Evolutionary conservation across 495 filamentous ascomycete genomes (phyloP).

Genomic region (Astrothelium macrocarpum): DNA sequence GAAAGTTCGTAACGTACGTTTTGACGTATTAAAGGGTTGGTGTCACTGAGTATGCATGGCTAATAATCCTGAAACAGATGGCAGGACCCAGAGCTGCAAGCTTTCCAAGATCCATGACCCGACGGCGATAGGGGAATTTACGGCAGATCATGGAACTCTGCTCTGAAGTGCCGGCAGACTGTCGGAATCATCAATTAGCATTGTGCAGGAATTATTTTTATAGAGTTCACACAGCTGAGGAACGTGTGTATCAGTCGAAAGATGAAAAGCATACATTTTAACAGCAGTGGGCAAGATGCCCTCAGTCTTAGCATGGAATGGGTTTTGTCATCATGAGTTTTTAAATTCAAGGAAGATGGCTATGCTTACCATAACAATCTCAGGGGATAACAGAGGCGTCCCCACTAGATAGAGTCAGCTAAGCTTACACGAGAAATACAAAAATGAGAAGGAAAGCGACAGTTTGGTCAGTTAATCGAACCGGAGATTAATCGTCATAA

Average conservation of each 20-base stretch:
- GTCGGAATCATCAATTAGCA: background rate
- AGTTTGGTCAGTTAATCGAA: slow-evolving; percentile 43
- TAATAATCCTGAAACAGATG: slow-evolving; percentile 42
- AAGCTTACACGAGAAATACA: background rate
- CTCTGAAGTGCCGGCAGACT: background rate
- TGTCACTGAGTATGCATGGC: background rate
- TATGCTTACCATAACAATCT: background rate
- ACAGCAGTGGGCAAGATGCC: slow-evolving; percentile 56
- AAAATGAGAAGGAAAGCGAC: background rate
- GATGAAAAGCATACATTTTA: slow-evolving; percentile 84
- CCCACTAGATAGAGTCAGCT: background rate
- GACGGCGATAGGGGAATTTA: background rate
- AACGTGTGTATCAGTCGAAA: slow-evolving; percentile 72
- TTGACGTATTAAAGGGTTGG: background rate
- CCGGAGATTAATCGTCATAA: slow-evolving; percentile 43
- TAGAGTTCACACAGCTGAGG: background rate
- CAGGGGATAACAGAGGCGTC: background rate
- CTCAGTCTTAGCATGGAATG: slow-evolving; percentile 93
- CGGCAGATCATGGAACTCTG: background rate
- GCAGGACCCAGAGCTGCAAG: slow-evolving; percentile 55
- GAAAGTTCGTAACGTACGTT: slow-evolving; percentile 63
- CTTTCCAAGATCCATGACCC: slow-evolving; percentile 44
- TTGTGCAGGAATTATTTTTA: background rate
- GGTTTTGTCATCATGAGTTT: slow-evolving; percentile 57
- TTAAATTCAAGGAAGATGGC: background rate